Evolutionary conservation across 78 protist genomes (phyloP), one percentile per base, ranked within the genome.

Genomic region (Planoprotostelium fungivorum): DNA sequence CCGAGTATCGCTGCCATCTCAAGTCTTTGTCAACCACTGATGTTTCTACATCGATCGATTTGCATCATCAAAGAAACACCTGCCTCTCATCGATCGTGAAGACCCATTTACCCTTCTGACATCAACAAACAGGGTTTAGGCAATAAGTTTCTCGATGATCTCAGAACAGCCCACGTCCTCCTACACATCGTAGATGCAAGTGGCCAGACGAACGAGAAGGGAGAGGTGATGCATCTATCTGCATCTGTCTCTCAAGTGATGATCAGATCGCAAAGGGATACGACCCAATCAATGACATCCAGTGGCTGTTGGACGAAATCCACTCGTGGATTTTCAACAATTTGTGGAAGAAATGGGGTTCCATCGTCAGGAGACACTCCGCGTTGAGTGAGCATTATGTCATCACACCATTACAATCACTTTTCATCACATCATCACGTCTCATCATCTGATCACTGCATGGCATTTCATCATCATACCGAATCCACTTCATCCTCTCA

Each of bases 131-230:
- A 89, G 86, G 95, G 98, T 23, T 31, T 90, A 0, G 98, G 98
- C 31, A 97, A 97, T 63, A 87, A 86, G 73, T 97, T 97, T 73
- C 88, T 97, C 28, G 92, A 96, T 88, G 97, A 97, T 88, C 94
- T 97, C 25, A 35, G 96, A 83, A 84, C 38, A 84, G 97, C 97
- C 0, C 96, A 97, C 83, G 97, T 93, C 31, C 89, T 97, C 28
- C 31, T 97, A 5, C 98, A 97, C 88, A 95, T 97, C 0, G 94
- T 96, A 0, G 98, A 97, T 84, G 98, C 93, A 5, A 35, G 89
- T 29, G 97, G 96, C 23, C 89, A 86, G 28, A 93, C 98, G 28
- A 90, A 95, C 83, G 94, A 89, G 83, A 90, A 93, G 25, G 98
- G 98, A 83, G 94, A 92, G 85, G 93, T 86, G 36, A 84, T 5